Base-by-base conservation (phyloP, 2,329 filamentous ascomycete genomes). In the Paraphaeosphaeria sporulosa region DNA sequence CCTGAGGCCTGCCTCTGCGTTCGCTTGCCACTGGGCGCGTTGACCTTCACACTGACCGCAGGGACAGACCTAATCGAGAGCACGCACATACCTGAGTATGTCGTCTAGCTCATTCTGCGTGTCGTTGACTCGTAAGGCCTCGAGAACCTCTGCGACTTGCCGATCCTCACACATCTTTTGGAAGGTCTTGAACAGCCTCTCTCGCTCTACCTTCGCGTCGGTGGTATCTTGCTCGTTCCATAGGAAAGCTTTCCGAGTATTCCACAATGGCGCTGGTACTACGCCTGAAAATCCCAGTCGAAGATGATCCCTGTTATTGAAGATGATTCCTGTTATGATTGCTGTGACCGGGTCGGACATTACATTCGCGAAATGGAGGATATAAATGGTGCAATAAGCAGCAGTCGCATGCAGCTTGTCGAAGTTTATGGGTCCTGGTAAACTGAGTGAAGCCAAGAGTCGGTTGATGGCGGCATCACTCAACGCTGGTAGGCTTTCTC, bases 261-360 rank as follows among this genome's bases (percentile, higher is more conserved):
- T 30, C 44, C 44, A 47, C 44, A 12, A 23, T 12, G 44, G 21
- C 12, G 25, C 21, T 6, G 44, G 44, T 17, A 47, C 44, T 13
- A 47, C 44, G 17, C 44, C 44, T 30, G 44, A 47, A 19, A 47
- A 47, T 47, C 44, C 44, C 44, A 47, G 44, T 47, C 44, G 21
- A 47, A 19, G 13, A 23, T n/a, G n/a, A n/a, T n/a, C n/a, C n/a
- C n/a, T n/a, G n/a, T n/a, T n/a, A n/a, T n/a, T n/a, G n/a, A n/a
- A n/a, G n/a, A n/a, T n/a, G n/a, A n/a, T 47, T 23, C 21, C 21
- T 23, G 44, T 47, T 12, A 47, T 47, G 21, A 10, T 47, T 3
- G 21, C 44, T 23, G 44, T 23, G 9, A 13, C 44, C 21, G 25
- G 25, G 17, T 47, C 44, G n/a, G 13, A 47, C 44, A 47, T 23